Percentiles rank a stretch among this genome's conserved stretches.
phyloP scores from a whole-genome alignment of 2,329 filamentous ascomycete species.

The Aspergillus eucalypticola region DNA sequence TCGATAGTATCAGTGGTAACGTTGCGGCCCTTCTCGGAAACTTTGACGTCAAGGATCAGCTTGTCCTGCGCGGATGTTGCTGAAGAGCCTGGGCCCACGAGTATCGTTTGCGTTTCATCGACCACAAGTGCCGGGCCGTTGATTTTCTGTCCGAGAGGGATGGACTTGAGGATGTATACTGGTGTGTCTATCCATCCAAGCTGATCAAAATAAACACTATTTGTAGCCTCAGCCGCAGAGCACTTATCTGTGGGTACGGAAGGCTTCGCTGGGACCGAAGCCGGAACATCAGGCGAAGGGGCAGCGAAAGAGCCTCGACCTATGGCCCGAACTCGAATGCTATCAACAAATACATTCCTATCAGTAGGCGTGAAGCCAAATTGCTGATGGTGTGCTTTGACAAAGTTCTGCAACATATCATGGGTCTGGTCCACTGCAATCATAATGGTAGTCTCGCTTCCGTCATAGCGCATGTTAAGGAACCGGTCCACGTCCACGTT shows the following conservation, averaged over 20 bases:
- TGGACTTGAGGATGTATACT: neutral
- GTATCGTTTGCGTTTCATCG: slow-evolving; percentile 51
- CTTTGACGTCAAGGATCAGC: slow-evolving; percentile 40
- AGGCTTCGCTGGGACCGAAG: neutral
- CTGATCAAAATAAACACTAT: neutral
- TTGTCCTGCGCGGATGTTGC: slow-evolving; percentile 41
- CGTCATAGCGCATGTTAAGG: slow-evolving; percentile 48
- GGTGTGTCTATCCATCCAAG: neutral
- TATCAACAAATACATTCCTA: slow-evolving; percentile 44
- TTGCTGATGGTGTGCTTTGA: slow-evolving; percentile 42
- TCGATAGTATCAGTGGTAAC: slow-evolving; percentile 50
- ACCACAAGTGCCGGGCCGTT: slow-evolving; percentile 30
- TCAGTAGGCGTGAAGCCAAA: slow-evolving; percentile 41
- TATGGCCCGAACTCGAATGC: slow-evolving; percentile 37
- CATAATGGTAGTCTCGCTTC: slow-evolving; percentile 48
- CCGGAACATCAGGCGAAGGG: neutral
- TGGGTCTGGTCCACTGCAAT: slow-evolving; percentile 38
- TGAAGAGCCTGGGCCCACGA: slow-evolving; percentile 41
- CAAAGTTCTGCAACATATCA: slow-evolving; percentile 41
- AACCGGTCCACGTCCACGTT: slow-evolving; percentile 25
- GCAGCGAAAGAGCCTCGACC: slow-evolving; percentile 11
- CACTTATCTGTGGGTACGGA: no score
- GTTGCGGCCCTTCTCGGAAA: neutral
- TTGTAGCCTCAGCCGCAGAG: neutral
- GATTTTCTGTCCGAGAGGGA: neutral